phyloP scores from a whole-genome alignment of 2,329 filamentous ascomycete species.

The Monosporascus sp. region DNA sequence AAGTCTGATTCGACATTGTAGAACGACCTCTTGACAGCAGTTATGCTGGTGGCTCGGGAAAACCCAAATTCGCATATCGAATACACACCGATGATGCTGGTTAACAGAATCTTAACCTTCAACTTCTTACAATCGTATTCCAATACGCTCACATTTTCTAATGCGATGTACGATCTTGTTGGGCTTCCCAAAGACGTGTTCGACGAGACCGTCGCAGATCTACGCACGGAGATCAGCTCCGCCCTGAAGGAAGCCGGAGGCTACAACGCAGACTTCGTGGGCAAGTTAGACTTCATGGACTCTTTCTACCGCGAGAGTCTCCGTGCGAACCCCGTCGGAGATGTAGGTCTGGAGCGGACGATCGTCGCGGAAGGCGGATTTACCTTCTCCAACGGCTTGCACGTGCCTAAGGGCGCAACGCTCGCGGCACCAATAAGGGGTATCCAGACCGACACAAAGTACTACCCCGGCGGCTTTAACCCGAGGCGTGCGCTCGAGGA shows the following conservation, averaged over 20 bases:
- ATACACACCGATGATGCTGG: slow-evolving; percentile 9
- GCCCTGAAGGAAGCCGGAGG: slow-evolving; percentile 1
- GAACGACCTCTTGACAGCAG: slow-evolving; percentile 6
- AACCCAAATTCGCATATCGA: slow-evolving; percentile 6
- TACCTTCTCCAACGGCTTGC: slow-evolving; percentile 11
- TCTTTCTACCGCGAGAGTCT: slow-evolving; percentile 15
- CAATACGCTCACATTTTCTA: slow-evolving; percentile 10
- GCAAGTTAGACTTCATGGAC: slow-evolving; percentile 14
- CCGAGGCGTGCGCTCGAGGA: slow-evolving; percentile 1
- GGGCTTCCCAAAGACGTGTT: slow-evolving; percentile 3
- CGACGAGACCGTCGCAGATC: slow-evolving; percentile 4
- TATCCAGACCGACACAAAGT: not conserved
- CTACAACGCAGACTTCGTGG: slow-evolving; percentile 4
- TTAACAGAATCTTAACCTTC: slow-evolving; percentile 2
- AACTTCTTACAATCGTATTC: slow-evolving; percentile 7
- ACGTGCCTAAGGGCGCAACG: slow-evolving; percentile 10
- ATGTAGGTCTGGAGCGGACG: slow-evolving; percentile 12
- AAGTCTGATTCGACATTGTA: not conserved
- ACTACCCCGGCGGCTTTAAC: not conserved
- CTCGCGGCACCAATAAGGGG: slow-evolving; percentile 5
- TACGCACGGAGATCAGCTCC: slow-evolving; percentile 3
- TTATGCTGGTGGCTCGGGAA: slow-evolving; percentile 11
- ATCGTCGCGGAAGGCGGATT: slow-evolving; percentile 11
- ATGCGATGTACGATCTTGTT: slow-evolving; percentile 12
- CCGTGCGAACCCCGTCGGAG: slow-evolving; percentile 11